Evolutionary conservation across 495 filamentous ascomycete species (phyloP).

Genomic region (Sabuloglossum arenarium): DNA sequence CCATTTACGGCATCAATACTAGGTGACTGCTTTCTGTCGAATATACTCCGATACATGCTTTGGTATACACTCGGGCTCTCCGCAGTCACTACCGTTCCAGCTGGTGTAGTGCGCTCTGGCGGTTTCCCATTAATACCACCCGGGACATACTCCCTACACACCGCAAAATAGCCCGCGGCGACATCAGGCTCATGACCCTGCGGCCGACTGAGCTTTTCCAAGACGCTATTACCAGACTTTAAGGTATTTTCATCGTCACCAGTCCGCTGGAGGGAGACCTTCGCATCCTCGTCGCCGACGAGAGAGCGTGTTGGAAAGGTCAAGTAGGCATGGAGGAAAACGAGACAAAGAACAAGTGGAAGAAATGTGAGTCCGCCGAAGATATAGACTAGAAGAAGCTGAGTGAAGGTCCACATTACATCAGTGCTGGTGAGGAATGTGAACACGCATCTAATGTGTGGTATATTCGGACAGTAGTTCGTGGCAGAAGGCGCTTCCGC

Average conservation of each 20-base stretch:
- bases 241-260: constrained; percentile 28
- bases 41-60: constrained; percentile 90
- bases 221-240: constrained; percentile 15
- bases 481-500: neutral
- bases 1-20: constrained; percentile 24
- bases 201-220: constrained; percentile 19
- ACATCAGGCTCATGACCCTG: constrained; percentile 54
- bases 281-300: constrained; percentile 19
- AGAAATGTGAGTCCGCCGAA: constrained; percentile 83
- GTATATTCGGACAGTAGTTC: neutral
- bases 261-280: constrained; percentile 14
- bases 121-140: constrained; percentile 83
- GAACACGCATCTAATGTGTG: neutral
- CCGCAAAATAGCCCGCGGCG: constrained; percentile 83
- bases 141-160: constrained; percentile 79
- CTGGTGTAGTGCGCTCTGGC: constrained; percentile 67
- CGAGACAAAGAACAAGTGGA: constrained; percentile 42
- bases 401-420: constrained; percentile 44
- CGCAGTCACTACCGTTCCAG: constrained; percentile 43
- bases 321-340: constrained; percentile 48
- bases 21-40: constrained; percentile 52
- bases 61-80: constrained; percentile 90
- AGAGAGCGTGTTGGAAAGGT: constrained; percentile 32
- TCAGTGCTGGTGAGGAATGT: neutral
- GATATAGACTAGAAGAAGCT: constrained; percentile 56